Conservation (phyloP, 805 yeast species). For the Spathaspora passalidarum region DNA sequence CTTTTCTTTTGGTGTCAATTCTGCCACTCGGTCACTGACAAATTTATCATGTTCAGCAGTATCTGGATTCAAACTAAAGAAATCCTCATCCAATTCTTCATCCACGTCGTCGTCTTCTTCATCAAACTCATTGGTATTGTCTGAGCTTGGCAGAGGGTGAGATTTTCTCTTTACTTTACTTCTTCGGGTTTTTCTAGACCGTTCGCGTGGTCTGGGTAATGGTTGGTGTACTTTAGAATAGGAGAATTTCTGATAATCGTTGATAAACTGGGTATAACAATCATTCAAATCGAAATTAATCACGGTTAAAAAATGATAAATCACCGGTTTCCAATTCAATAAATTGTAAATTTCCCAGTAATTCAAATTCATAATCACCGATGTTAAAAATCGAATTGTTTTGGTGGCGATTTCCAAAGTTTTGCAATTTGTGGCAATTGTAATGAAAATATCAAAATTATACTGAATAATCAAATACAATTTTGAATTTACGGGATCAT, state of each 20-base stretch:
- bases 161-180: constrained; percentile 1
- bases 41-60: constrained; percentile 23
- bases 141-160: constrained; percentile 3
- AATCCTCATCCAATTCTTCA: constrained; percentile 9
- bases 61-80: constrained; percentile 12
- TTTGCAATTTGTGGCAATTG: constrained; percentile 25
- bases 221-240: constrained; percentile 20
- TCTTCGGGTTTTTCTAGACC: constrained; percentile 4
- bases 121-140: constrained; percentile 1
- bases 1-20: constrained; percentile 16
- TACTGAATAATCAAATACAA: constrained; percentile 33
- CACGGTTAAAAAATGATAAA: constrained; percentile 37
- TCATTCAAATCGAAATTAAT: constrained; percentile 39
- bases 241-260: constrained; percentile 29
- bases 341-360: constrained; percentile 46
- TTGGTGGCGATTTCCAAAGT: constrained; percentile 30
- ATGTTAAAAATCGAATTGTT: constrained; percentile 36
- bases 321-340: constrained; percentile 40
- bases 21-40: constrained; percentile 15
- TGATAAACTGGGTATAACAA: constrained; percentile 33
- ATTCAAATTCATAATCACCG: constrained; percentile 33
- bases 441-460: constrained; percentile 38
- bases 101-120: neutral
- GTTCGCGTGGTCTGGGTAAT: constrained; percentile 10
- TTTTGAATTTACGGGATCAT: constrained; percentile 28